Conservation (phyloP, 805 yeast species). For the Dipodascopsis tothii region DNA sequence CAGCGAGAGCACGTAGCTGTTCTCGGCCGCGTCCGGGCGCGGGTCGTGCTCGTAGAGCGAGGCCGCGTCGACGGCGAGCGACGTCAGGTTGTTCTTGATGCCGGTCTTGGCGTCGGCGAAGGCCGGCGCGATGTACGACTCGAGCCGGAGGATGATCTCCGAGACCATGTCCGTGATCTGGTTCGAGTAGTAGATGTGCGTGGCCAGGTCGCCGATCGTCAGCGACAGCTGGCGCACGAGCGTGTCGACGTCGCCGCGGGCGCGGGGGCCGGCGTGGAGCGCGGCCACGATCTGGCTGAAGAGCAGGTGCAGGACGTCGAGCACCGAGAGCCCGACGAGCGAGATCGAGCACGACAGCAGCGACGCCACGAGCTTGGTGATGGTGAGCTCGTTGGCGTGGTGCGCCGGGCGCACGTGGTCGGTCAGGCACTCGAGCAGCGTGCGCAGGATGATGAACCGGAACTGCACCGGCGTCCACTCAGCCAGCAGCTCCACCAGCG, state of each 20-base stretch:
- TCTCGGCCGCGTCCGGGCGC: not conserved
- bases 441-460: constrained; percentile 55
- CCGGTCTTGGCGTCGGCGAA: not conserved
- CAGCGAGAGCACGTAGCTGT: not conserved
- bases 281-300: constrained; percentile 30
- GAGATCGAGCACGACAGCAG: constrained; percentile 70
- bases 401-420: constrained; percentile 16
- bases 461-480: constrained; percentile 75
- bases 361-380: constrained; percentile 45
- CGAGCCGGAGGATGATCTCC: constrained; percentile 41
- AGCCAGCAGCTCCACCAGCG: constrained; percentile 56
- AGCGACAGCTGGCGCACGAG: constrained; percentile 42
- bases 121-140: not conserved
- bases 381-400: constrained; percentile 32
- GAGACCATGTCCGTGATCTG: constrained; percentile 77
- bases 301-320: constrained; percentile 45
- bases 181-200: constrained; percentile 76
- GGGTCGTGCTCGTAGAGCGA: not conserved
- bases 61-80: no score
- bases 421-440: constrained; percentile 22
- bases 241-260: constrained; percentile 20
- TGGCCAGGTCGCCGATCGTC: constrained; percentile 62
- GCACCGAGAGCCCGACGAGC: constrained; percentile 78
- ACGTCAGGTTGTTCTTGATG: not conserved
- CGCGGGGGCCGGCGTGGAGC: constrained; percentile 27